phyloP scores from a whole-genome alignment of 768 basidiomycete species.

The Suillus clintonianus region DNA sequence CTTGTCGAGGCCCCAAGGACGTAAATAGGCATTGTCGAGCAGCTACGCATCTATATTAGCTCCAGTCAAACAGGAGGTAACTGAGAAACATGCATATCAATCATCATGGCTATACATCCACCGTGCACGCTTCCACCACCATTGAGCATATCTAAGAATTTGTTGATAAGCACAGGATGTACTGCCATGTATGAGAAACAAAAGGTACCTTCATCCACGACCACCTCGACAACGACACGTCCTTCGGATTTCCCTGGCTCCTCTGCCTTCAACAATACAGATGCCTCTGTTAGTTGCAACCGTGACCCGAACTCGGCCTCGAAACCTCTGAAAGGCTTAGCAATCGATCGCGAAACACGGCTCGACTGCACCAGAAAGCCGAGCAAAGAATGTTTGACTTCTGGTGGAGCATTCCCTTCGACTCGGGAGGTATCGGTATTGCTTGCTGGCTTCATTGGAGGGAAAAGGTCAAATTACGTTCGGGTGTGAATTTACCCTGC shows the following conservation, averaged over 20 bases:
- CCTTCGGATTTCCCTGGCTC: slow-evolving; percentile 47
- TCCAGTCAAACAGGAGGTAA: not conserved
- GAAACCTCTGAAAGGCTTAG: slow-evolving; percentile 17
- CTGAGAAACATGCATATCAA: slow-evolving; percentile 50
- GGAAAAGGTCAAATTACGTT: not conserved
- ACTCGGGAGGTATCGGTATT: slow-evolving; percentile 21
- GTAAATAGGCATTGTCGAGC: slow-evolving; percentile 51
- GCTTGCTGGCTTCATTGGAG: not conserved
- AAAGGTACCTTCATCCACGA: slow-evolving; percentile 44
- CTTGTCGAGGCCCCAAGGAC: slow-evolving; percentile 29
- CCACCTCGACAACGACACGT: slow-evolving; percentile 45
- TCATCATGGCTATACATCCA: slow-evolving; percentile 53
- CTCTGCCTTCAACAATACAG: slow-evolving; percentile 44
- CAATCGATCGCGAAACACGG: slow-evolving; percentile 10
- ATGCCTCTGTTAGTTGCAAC: slow-evolving; percentile 41
- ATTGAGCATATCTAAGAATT: slow-evolving; percentile 55
- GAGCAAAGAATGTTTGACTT: slow-evolving; percentile 29
- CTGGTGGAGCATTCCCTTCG: slow-evolving; percentile 27
- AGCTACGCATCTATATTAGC: slow-evolving; percentile 32
- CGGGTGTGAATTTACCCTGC: not conserved
- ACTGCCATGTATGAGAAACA: not conserved
- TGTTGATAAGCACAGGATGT: not conserved
- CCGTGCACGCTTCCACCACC: slow-evolving; percentile 50
- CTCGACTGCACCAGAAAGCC: slow-evolving; percentile 14
- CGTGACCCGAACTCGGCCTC: slow-evolving; percentile 23